Base-by-base conservation (phyloP, 2,329 filamentous ascomycete genomes). In the Monilinia polystroma region DNA sequence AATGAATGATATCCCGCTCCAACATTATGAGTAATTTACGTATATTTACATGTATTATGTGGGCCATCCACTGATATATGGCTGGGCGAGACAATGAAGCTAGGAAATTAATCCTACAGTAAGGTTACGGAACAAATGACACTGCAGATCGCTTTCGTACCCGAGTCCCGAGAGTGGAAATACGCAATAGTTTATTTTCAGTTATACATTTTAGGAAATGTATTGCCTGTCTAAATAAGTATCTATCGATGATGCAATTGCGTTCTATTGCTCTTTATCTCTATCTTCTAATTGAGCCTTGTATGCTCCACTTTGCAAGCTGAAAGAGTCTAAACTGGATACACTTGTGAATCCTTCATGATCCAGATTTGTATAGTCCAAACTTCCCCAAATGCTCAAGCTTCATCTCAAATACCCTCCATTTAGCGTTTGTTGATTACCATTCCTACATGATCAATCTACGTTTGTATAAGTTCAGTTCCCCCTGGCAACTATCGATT, bases 91-190 rank as follows among this genome's bases (percentile, higher is more conserved):
- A 32, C 23, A 32, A 8, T 5, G 41, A 16, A 45, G 52, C 63
- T 59, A 59, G 63, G 54, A 51, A 49, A 52, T 51, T 59, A 59
- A 49, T n/a, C 20, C 53, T 18, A 35, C 32, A 35, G 32, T 35
- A 35, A 35, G 32, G 32, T 35, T 35, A 60, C 45, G 43, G n/a
- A 51, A n/a, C 26, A 51, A 38, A 49, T 60, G 63, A 58, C 63
- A 65, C 63, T 29, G 63, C 63, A 65, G 63, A 65, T 65, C 63
- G 20, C 63, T 32, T 23, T 65, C 54, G 16, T 23, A 52, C 54
- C 63, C 63, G 63, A 32, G 63, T 59, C 54, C 63, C 45, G 54
- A 65, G 63, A 29, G 54, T 47, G 56, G 47, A 35, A 59, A 59
- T 47, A 47, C 41, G 43, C 26, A 38, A 41, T 26, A 41, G 12